These are phyloP conservation scores for Talaromyces adpressus DNA, from an alignment of 495 filamentous ascomycete genomes.

Conservation along the genomic window DNA sequence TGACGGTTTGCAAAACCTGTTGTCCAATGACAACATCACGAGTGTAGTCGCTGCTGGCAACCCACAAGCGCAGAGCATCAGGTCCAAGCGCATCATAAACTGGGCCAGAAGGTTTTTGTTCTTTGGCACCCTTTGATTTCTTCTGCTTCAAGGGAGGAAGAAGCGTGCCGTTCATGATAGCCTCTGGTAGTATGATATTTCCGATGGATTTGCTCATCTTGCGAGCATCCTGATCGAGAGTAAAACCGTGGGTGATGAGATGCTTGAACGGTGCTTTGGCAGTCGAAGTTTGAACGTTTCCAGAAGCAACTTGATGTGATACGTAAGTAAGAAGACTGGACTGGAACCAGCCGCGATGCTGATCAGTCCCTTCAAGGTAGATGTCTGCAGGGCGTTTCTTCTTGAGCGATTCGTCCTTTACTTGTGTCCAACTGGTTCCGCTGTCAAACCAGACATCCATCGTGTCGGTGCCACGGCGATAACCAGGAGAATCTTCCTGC, in stretches of 20 bases:
- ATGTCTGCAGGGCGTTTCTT: conserved; percentile 65
- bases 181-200: conserved; percentile 73
- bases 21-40: conserved; percentile 74
- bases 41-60: conserved; percentile 84
- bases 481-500: conserved; percentile 29
- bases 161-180: conserved; percentile 78
- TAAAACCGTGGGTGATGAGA: conserved; percentile 92
- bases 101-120: conserved; percentile 39
- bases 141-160: conserved; percentile 50
- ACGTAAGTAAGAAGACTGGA: conserved; percentile 91
- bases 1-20: conserved; percentile 64
- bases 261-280: conserved; percentile 65
- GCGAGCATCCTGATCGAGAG: conserved; percentile 75
- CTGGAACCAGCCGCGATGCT: conserved; percentile 98
- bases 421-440: conserved; percentile 83
- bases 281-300: conserved; percentile 20
- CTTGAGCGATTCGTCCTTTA: conserved; percentile 23
- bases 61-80: conserved; percentile 90
- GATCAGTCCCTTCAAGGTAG: conserved; percentile 90
- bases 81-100: conserved; percentile 58
- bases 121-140: conserved; percentile 45
- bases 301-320: conserved; percentile 45
- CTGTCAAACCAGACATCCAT: conserved; percentile 99
- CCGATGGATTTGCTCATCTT: conserved; percentile 99
- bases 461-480: conserved; percentile 79